Evolutionary conservation across 2,329 filamentous ascomycete species (phyloP), one percentile per base, ranked within the genome.

Genomic region (Ascochyta pisi): DNA sequence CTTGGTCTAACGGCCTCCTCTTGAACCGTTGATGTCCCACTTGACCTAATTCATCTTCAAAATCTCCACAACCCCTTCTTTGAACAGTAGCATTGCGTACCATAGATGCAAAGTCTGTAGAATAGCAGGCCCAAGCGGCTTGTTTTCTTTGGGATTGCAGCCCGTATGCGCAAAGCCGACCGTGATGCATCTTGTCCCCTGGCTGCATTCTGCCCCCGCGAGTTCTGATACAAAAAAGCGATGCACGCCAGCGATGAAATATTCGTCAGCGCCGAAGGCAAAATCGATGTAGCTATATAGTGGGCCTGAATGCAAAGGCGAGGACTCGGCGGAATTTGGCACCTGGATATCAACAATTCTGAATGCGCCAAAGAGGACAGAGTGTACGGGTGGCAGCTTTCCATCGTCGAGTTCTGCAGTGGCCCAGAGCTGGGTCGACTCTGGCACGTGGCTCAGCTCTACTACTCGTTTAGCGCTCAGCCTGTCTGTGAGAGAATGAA

Each of bases 71-170:
- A 51, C 4, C n/a, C 40, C 48, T n/a, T 51, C 48, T 8, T 12
- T 38, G 24, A 51, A 51, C n/a, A 44, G 13, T 19, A 44, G 22
- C 23, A 33, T 38, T 8, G 48, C 43, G 35, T 59, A 59, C 48
- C 43, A 53, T 5, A 49, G 15, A 31, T 59, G 51, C 4, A 59
- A 9, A 1, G 43, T 45, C 48, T 49, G 37, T 10, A 55, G 26
- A 7, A 49, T 3, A 1, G 23, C 48, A 4, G 47, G 47, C 4
- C 22, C 35, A 13, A 59, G 19, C 26, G 26, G 51, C 43, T 52
- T 55, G 13, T 59, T 34, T 26, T 55, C 48, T 22, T 19, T 52
- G 9, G 57, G 57, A 35, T 59, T 55, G 16, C 51, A 59, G 1
- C 51, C 33, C 10, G 44, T 27, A 27, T 52, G 47, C 2, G 45